These are phyloP conservation scores for Spathaspora passalidarum DNA, from an alignment of 805 yeast species.

Conservation along the genomic window DNA sequence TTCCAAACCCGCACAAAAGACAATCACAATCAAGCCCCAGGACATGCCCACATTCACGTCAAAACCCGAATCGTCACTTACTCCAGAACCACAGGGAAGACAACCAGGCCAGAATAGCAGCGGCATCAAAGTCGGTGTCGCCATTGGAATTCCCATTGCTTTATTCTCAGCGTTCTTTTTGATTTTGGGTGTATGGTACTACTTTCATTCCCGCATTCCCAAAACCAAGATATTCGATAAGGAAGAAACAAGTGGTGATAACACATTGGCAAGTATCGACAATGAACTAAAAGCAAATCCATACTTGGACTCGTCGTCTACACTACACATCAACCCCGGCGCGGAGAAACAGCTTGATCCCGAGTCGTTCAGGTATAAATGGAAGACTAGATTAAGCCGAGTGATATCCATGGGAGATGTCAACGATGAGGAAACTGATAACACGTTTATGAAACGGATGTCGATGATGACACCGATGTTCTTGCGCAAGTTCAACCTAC, in stretches of 20 bases:
- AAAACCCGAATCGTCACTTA: not conserved
- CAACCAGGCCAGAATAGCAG: not conserved
- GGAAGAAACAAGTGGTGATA: constrained; percentile 3
- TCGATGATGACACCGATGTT: constrained; percentile 27
- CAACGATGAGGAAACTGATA: not conserved
- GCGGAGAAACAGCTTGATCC: constrained; percentile 9
- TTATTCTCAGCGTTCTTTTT: constrained; percentile 20
- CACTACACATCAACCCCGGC: not conserved
- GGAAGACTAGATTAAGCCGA: constrained; percentile 22
- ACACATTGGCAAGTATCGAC: not conserved
- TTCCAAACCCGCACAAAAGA: not conserved
- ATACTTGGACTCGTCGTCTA: not conserved
- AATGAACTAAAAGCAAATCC: not conserved
- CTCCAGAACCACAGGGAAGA: not conserved
- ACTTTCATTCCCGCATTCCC: constrained; percentile 14
- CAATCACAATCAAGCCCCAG: not conserved
- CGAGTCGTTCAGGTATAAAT: constrained; percentile 14
- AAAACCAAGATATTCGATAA: constrained; percentile 2
- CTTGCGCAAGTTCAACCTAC: constrained; percentile 30
- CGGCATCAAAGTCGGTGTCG: constrained; percentile 25
- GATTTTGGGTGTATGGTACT: constrained; percentile 19
- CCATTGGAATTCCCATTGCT: constrained; percentile 31
- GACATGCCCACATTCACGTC: not conserved
- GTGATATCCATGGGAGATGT: constrained; percentile 19
- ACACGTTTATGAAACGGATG: constrained; percentile 2